phyloP scores from a whole-genome alignment of 129 eudicot species.

The Tanacetum coccineum region DNA sequence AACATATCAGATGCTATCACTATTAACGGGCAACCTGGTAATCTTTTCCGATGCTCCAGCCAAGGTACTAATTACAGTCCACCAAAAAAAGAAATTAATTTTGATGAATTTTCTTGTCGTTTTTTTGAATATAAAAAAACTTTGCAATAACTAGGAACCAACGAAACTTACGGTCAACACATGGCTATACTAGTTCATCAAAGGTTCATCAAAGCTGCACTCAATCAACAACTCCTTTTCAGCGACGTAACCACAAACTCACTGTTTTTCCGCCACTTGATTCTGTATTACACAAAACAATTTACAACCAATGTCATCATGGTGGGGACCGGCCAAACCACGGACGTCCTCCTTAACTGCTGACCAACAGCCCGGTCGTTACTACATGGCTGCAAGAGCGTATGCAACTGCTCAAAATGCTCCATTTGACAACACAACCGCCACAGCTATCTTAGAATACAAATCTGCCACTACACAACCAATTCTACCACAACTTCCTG shows the following conservation, averaged over 20 bases:
- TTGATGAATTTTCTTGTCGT: neutral
- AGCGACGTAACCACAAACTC: slow-evolving; percentile 62
- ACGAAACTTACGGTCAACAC: slow-evolving; percentile 38
- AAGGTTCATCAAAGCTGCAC: slow-evolving; percentile 82
- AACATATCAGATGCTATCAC: slow-evolving; percentile 78
- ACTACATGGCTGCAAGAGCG: slow-evolving; percentile 87
- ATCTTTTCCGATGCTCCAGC: slow-evolving; percentile 70
- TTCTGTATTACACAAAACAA: slow-evolving; percentile 64
- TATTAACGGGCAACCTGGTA: slow-evolving; percentile 88
- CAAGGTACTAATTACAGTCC: slow-evolving; percentile 33
- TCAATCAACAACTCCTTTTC: slow-evolving; percentile 85
- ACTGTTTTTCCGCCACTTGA: slow-evolving; percentile 77
- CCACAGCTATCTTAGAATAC: slow-evolving; percentile 77
- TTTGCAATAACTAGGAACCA: slow-evolving; percentile 43
- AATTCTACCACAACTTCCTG: slow-evolving; percentile 57
- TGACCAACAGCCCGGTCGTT: slow-evolving; percentile 63
- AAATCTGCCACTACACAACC: slow-evolving; percentile 45
- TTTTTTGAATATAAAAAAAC: neutral
- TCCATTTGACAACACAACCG: slow-evolving; percentile 76
- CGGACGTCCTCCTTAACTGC: slow-evolving; percentile 72
- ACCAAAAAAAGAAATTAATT: neutral
- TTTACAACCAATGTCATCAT: slow-evolving; percentile 55
- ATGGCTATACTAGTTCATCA: slow-evolving; percentile 72
- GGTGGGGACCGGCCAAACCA: slow-evolving; percentile 88
- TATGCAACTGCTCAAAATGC: slow-evolving; percentile 55